A percentile compares a stretch with the other conserved stretches of the same genome.
Conservation (phyloP, 768 basidiomycete genomes). For the Hebeloma cylindrosporum region DNA sequence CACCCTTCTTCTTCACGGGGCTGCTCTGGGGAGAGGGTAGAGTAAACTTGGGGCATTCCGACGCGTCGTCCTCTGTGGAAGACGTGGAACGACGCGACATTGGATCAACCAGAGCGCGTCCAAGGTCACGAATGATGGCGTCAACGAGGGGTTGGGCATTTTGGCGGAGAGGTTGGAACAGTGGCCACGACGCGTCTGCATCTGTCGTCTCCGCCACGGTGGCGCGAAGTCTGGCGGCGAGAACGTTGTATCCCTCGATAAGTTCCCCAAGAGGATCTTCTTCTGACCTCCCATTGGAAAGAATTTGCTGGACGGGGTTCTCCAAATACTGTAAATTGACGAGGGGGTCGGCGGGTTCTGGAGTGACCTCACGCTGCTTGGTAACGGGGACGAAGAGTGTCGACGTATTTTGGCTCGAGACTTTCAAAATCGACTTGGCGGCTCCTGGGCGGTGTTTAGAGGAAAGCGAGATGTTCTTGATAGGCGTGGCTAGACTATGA, state of each 20-base stretch:
- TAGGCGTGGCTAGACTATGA: constrained; percentile 38
- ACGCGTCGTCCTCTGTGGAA: constrained; percentile 26
- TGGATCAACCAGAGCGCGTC: constrained; percentile 64
- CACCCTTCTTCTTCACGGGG: constrained; percentile 64
- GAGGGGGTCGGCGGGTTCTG: constrained; percentile 74
- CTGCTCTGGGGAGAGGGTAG: constrained; percentile 73
- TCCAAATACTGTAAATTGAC: constrained; percentile 62
- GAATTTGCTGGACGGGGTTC: constrained; percentile 60
- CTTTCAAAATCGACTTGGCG: constrained; percentile 71
- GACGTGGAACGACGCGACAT: constrained; percentile 20
- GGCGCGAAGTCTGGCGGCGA: constrained; percentile 63
- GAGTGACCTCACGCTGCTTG: constrained; percentile 61
- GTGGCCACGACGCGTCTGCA: constrained; percentile 62
- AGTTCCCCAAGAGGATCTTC: constrained; percentile 41
- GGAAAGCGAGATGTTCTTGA: constrained; percentile 25
- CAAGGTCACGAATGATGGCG: constrained; percentile 68
- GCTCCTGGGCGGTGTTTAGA: constrained; percentile 41
- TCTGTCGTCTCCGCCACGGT: constrained; percentile 46
- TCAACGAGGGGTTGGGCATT: constrained; percentile 50
- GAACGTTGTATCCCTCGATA: constrained; percentile 72
- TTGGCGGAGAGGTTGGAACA: constrained; percentile 69
- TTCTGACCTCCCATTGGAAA: constrained; percentile 39
- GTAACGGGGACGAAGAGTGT: constrained; percentile 42
- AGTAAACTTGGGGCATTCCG: constrained; percentile 24
- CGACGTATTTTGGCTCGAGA: constrained; percentile 25